These are phyloP conservation scores for Candida gigantensis DNA, from an alignment of 1,139 yeast species.

Conservation along the genomic window DNA sequence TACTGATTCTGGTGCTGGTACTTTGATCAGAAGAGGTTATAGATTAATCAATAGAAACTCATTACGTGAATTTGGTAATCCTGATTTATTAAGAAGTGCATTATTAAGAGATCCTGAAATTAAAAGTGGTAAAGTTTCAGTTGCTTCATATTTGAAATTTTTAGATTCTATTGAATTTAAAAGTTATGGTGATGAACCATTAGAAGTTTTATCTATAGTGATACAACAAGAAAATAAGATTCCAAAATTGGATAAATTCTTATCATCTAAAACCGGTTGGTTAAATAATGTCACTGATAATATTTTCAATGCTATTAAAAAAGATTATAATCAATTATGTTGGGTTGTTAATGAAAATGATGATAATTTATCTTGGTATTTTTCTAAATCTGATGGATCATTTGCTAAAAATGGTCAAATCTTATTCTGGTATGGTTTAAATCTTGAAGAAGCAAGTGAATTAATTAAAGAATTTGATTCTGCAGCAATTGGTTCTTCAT, in stretches of 20 bases:
- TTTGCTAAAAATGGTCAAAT: conserved; percentile 86
- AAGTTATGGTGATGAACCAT: conserved; percentile 93
- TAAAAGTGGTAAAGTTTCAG: conserved; percentile 68
- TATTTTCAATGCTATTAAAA: conserved; percentile 78
- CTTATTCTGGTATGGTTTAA: conserved; percentile 92
- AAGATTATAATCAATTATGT: conserved; percentile 71
- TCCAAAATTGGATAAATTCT: conserved; percentile 83
- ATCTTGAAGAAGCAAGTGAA: conserved; percentile 61
- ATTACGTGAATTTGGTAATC: conserved; percentile 70
- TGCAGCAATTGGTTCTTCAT: conserved; percentile 35
- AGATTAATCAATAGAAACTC: conserved; percentile 73
- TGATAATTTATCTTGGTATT: conserved; percentile 89
- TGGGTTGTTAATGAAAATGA: conserved; percentile 94
- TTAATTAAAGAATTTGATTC: conserved; percentile 66
- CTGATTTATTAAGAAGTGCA: conserved; percentile 75
- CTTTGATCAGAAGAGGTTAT: conserved; percentile 95
- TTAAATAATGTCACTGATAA: conserved; percentile 95
- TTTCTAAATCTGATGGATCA: conserved; percentile 91
- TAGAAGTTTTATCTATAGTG: conserved; percentile 91
- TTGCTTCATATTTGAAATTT: conserved; percentile 77
- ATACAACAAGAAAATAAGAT: conserved; percentile 41
- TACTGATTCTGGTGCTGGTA: conserved; percentile 99
- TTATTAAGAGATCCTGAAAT: conserved; percentile 77
- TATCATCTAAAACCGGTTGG: conserved; percentile 93
- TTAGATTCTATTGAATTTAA: conserved; percentile 67